Base-by-base conservation (phyloP, 805 yeast genomes). In the Jamesozyma hellenica region DNA sequence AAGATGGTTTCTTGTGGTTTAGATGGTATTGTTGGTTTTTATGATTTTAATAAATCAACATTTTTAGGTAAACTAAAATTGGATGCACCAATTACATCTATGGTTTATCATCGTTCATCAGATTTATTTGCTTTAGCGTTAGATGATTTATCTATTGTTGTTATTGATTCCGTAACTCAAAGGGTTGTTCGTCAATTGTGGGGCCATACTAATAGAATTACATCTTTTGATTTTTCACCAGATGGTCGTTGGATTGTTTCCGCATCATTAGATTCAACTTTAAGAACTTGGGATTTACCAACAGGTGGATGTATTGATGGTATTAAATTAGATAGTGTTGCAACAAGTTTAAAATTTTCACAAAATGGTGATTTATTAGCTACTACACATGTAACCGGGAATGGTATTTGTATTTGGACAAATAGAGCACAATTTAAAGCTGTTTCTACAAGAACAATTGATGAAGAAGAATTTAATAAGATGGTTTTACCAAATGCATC, bases 241-340 rank as follows among this genome's bases (percentile, higher is more conserved):
- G 90, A 88, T 58, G 97, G 96, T 28, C 77, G 96, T 58, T 92
- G 97, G 96, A 65, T 92, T 28, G 78, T 92, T 8, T 77, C 92
- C 18, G 78, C 84, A 1, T 72, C 87, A 1, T 67, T 87, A 44
- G 99, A 92, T 57, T 71, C 84, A 2, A 87, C 97, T 0, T 68
- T 92, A 36, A 75, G 98, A 53, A 86, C 96, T 0, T 92, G 97
- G 97, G 97, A 92, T 60, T 72, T 92, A 43, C 97, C 97, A 32
- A 82, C 96, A 1, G 97, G 98, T 36, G 85, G 88, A 1, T 90
- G 97, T 61, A 86, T 92, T 42, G 98, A 92, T 64, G 96, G 96
- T 46, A 78, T 90, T 14, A 65, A 67, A 39, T 71, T 92, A 19
- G 77, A 81, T 1, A 75, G 71, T 49, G 88, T 87, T n/a, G 94